These are phyloP conservation scores for Davidsoniella virescens DNA, from an alignment of 2,329 filamentous ascomycete species.

Conservation along the genomic window DNA sequence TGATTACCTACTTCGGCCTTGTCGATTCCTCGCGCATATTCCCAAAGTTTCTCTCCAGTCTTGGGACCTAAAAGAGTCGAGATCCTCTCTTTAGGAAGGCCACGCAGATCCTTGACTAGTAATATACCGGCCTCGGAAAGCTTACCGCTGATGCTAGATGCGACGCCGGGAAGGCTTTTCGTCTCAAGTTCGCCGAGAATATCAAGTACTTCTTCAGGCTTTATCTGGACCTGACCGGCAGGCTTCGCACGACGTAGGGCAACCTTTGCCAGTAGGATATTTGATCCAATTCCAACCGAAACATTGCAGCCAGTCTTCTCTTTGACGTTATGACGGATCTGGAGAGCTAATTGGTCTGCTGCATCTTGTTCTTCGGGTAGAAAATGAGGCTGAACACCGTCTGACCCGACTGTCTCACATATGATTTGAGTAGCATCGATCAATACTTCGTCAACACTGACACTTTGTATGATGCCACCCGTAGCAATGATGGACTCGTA, in stretches of 20 bases:
- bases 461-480: constrained; percentile 78
- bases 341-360: constrained; percentile 47
- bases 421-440: constrained; percentile 66
- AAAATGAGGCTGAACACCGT: constrained; percentile 27
- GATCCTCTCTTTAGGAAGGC: constrained; percentile 60
- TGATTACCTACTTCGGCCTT: constrained; percentile 72
- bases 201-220: constrained; percentile 59
- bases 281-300: constrained; percentile 81
- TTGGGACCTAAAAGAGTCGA: constrained; percentile 67
- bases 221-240: constrained; percentile 79
- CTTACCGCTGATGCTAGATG: constrained; percentile 72
- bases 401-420: constrained; percentile 45
- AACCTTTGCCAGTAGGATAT: constrained; percentile 81
- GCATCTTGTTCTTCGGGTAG: constrained; percentile 47
- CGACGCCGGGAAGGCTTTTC: constrained; percentile 77
- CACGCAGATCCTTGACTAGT: constrained; percentile 67
- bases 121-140: constrained; percentile 75
- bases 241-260: constrained; percentile 86
- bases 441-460: constrained; percentile 90
- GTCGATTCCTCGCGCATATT: constrained; percentile 83
- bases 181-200: constrained; percentile 67
- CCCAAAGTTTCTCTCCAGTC: constrained; percentile 78
- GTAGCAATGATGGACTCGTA: constrained; percentile 70
- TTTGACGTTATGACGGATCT: constrained; percentile 54
- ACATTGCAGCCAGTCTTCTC: constrained; percentile 68